These are phyloP conservation scores for Entomophthora muscae DNA, from an alignment of 371 early-diverging fungal species.

Conservation along the genomic window DNA sequence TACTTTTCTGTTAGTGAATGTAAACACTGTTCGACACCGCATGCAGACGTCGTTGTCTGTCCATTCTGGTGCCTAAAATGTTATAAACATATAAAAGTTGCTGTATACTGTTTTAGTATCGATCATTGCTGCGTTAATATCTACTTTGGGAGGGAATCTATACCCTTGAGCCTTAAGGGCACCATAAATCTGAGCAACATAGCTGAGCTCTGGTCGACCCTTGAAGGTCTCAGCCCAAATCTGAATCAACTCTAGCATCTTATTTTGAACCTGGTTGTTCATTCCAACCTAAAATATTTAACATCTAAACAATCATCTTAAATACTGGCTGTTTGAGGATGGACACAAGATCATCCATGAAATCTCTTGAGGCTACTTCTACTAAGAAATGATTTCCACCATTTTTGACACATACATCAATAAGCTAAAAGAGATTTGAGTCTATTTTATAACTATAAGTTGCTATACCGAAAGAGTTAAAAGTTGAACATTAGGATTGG, in stretches of 20 bases:
- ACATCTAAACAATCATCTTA: not conserved
- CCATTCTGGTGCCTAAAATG: slow-evolving; percentile 79
- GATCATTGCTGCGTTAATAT: slow-evolving; percentile 30
- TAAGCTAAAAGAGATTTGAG: slow-evolving; percentile 29
- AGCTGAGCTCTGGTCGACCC: slow-evolving; percentile 46
- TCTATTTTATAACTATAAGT: not conserved
- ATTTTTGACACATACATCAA: slow-evolving; percentile 88
- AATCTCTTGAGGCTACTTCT: slow-evolving; percentile 75
- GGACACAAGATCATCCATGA: slow-evolving; percentile 59
- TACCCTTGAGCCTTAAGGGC: slow-evolving; percentile 41
- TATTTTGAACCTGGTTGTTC: slow-evolving; percentile 40
- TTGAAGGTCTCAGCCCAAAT: slow-evolving; percentile 74
- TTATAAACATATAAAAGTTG: not conserved
- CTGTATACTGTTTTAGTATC: slow-evolving; percentile 43
- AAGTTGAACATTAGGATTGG: slow-evolving; percentile 86
- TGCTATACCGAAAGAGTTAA: slow-evolving; percentile 57
- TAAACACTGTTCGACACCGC: slow-evolving; percentile 77
- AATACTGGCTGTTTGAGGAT: slow-evolving; percentile 40
- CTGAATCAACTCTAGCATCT: slow-evolving; percentile 58
- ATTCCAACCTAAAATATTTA: not conserved
- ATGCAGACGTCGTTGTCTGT: slow-evolving; percentile 80
- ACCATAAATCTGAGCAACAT: slow-evolving; percentile 53
- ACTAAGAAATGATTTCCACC: slow-evolving; percentile 67
- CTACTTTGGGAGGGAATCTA: slow-evolving; percentile 34
- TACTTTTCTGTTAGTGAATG: slow-evolving; percentile 77